Evolutionary conservation across 768 basidiomycete genomes (phyloP), one percentile per base, ranked within the genome.

Genomic region (Polyporus arcularius): DNA sequence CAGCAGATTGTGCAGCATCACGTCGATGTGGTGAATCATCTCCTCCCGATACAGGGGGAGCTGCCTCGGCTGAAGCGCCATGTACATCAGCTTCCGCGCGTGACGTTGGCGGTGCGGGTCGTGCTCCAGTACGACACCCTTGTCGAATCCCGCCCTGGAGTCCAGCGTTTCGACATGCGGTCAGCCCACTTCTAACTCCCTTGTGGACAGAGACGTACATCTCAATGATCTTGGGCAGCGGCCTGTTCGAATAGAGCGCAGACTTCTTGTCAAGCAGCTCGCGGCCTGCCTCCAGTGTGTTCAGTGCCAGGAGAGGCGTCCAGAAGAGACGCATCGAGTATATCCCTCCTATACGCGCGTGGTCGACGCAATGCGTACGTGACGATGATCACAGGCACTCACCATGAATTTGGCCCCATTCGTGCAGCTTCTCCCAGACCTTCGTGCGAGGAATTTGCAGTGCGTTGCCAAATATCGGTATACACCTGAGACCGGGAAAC

Each of bases 201-300:
- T 26, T 26, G 21, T 26, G 21, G 21, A 26, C 21, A 26, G 21
- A 26, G 21, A 26, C 21, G 21, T 28, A 55, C 55, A 61, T 21
- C 26, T 52, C 54, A 11, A 56, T 41, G 41, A 61, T 61, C 55
- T 52, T 61, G 3, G 60, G 60, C 32, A 61, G 32, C 16, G 49
- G 49, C 12, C 55, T 40, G 35, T 61, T 61, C 2, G 73, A 72
- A 45, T 75, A 75, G 39, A 72, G 68, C 16, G 65, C 58, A 7
- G 71, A 67, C 16, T 70, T 65, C 51, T 64, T 57, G 14, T 75
- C 74, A 1, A 74, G 64, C 7, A 75, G 66, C 30, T 73, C 73
- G 15, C 61, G 60, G 1, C 70, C 73, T 6, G 67, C 68, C 28
- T 66, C 60, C 18, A 66, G 58, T 18, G 66, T 64, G 56, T 72